A percentile compares a stretch with the other conserved stretches of the same genome.
These are phyloP conservation scores for Sporothrix mexicana DNA, from an alignment of 2,329 filamentous ascomycete species.

Conservation along the genomic window DNA sequence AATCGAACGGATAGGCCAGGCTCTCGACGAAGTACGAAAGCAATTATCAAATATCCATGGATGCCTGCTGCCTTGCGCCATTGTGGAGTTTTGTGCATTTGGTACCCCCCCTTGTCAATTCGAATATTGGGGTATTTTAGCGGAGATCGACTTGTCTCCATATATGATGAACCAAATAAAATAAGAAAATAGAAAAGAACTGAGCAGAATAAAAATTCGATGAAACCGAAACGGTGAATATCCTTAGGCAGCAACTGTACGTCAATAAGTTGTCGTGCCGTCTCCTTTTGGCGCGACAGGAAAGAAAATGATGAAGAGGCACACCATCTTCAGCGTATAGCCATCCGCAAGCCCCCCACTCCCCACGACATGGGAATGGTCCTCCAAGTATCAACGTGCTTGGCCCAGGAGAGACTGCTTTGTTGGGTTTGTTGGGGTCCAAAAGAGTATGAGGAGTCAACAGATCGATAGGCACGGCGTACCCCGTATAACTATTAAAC, in stretches of 20 bases:
- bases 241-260: conserved; percentile 22
- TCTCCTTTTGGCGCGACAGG: not conserved
- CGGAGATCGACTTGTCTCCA: not conserved
- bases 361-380: not conserved
- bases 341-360: not conserved
- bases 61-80: conserved; percentile 33
- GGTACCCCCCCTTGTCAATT: not conserved
- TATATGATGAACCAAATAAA: not conserved
- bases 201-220: not conserved
- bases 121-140: not conserved
- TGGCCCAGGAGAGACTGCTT: too few relatives aligned
- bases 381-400: too few relatives aligned
- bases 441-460: too few relatives aligned
- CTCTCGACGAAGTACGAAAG: not conserved
- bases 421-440: too few relatives aligned
- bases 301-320: not conserved
- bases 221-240: not conserved
- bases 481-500: too few relatives aligned
- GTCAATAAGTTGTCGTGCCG: not conserved
- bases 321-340: not conserved
- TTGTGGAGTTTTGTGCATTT: conserved; percentile 2
- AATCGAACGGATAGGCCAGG: not conserved
- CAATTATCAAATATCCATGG: conserved; percentile 6
- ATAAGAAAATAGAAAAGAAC: not conserved
- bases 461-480: too few relatives aligned